Base-by-base conservation (phyloP, 805 yeast genomes). In the Grigorovia humatica region DNA sequence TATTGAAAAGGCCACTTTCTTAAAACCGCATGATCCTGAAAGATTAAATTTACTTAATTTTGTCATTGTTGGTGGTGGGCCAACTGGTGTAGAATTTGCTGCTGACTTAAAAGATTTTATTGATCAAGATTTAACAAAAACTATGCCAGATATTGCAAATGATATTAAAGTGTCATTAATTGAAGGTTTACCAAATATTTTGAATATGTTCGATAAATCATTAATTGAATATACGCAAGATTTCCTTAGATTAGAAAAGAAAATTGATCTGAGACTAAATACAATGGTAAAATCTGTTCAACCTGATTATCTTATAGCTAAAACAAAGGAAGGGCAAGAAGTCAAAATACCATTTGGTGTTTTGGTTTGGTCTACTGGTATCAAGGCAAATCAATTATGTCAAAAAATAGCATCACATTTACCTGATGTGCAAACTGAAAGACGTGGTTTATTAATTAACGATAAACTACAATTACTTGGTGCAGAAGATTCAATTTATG, bases 1-100 rank as follows among this genome's bases (percentile, higher is more conserved):
- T 60, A 82, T 90, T 64, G 96, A 91, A 74, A 85, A 88, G 56
- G 96, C 97, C 44, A 80, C 86, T 60, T 75, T 84, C 57, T 78
- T 90, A 60, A 87, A 93, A 52, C 77, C 77, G 59, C 69, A 71
- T 40, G 87, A 81, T 59, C 82, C 82, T 15, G 95, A 86, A 67
- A 81, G 97, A 71, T 80, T 82, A 71, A 81, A 95, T 68, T 77
- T 91, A 61, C 78, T 90, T 67, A 85, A 83, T 56, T 83, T 89
- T 61, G 90, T 91, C 55, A 95, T 91, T 55, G 95, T 93, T 59
- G 98, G 98, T 63, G 98, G 97, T 70, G 98, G 98, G 56, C 97
- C 98, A 66, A 90, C 98, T 43, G 98, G 98, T 74, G 96, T 90
- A 56, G 97, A 90, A 73, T 86, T 89, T 62, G 97, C 98, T 58